Evolutionary conservation across 2,329 filamentous ascomycete species (phyloP).

Genomic region (Coniochaeta sp.): DNA sequence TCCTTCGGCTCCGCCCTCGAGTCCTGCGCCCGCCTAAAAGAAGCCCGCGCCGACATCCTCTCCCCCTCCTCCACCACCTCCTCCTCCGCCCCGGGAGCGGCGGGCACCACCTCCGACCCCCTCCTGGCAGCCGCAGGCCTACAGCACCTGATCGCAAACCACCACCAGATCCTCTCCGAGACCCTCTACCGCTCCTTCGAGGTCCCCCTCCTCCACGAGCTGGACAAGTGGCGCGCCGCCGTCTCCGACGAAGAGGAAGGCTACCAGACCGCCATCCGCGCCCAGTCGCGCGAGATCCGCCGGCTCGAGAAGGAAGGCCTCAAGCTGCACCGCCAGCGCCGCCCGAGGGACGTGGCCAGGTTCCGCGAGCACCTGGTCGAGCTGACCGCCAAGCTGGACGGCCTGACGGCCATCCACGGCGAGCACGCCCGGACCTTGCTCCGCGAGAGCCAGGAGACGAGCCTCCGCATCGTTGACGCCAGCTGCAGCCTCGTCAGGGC

Average conservation of each 20-base stretch:
- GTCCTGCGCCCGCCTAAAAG: constrained; percentile 60
- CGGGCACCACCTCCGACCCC: constrained; percentile 54
- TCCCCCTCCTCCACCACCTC: constrained; percentile 38
- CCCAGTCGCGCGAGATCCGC: constrained; percentile 52
- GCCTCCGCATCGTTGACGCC: constrained; percentile 52
- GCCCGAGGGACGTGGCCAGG: constrained; percentile 47
- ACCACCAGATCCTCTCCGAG: constrained; percentile 62
- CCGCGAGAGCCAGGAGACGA: constrained; percentile 58
- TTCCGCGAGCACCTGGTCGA: constrained; percentile 58
- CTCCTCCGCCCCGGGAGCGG: constrained; percentile 20
- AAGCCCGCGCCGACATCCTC: constrained; percentile 53
- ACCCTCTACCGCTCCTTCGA: constrained; percentile 62
- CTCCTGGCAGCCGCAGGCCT: constrained; percentile 56
- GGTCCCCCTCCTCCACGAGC: constrained; percentile 60
- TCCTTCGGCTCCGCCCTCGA: constrained; percentile 58
- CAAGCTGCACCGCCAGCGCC: constrained; percentile 50
- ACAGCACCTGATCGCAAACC: constrained; percentile 61
- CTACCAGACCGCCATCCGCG: constrained; percentile 48
- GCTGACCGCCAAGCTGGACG: constrained; percentile 55
- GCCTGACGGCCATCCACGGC: constrained; percentile 51
- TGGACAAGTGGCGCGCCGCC: constrained; percentile 56
- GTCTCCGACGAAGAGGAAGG: constrained; percentile 58
- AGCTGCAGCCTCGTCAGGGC: constrained; percentile 58
- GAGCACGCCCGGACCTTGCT: constrained; percentile 53
- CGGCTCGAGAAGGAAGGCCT: constrained; percentile 58